Conservation (phyloP, 176 grass and related monocot species). For the Zoysia pacifica region DNA sequence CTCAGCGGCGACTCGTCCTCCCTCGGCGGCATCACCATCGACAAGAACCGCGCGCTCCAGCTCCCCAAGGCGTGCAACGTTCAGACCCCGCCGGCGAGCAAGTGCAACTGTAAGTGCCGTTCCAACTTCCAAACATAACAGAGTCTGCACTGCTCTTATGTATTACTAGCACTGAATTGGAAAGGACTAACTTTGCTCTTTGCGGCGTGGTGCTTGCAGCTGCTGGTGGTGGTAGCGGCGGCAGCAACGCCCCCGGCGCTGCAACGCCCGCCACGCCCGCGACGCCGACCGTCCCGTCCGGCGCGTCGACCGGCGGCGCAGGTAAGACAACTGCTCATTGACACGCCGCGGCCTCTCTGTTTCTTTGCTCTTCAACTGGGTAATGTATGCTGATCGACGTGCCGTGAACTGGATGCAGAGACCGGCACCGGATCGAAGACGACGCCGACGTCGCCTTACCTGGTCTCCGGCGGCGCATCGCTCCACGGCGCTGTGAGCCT, state of each 20-base stretch:
- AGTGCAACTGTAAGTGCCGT: constrained; percentile 56
- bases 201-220: constrained; percentile 9
- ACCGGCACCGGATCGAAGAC: constrained; percentile 33
- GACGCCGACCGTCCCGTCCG: constrained; percentile 4
- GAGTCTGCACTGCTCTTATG: neutral
- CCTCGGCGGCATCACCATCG: constrained; percentile 63
- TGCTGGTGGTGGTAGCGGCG: constrained; percentile 18
- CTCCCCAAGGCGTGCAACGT: constrained; percentile 72
- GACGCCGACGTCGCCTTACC: constrained; percentile 31
- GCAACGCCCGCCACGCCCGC: constrained; percentile 11
- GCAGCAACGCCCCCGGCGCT: neutral
- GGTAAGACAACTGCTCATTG: neutral
- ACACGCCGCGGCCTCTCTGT: neutral
- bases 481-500: constrained; percentile 8
- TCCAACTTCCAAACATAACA: neutral
- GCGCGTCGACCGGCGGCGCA: neutral
- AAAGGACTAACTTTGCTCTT: neutral
- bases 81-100: constrained; percentile 66
- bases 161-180: neutral
- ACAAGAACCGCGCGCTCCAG: constrained; percentile 59
- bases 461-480: constrained; percentile 35
- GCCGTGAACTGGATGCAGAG: constrained; percentile 16
- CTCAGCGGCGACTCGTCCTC: constrained; percentile 48
- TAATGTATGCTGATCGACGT: neutral
- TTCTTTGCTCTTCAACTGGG: neutral